phyloP scores from a whole-genome alignment of 768 basidiomycete genomes.

The Lactarius tabidus region DNA sequence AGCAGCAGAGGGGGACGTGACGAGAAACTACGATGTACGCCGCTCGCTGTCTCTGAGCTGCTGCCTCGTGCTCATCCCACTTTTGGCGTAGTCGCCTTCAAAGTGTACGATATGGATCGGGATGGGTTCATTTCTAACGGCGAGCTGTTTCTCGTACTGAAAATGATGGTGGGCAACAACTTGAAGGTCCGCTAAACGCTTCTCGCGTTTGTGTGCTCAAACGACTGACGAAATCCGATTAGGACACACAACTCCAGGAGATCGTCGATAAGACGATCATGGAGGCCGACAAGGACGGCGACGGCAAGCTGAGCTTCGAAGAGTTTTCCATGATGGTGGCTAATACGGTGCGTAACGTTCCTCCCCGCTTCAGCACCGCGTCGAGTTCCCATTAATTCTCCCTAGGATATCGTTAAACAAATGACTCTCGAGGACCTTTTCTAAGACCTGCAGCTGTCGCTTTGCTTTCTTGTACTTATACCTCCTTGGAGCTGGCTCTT shows the following conservation, averaged over 20 bases:
- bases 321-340: conserved; percentile 97
- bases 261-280: conserved; percentile 99
- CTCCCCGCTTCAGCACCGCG: conserved; percentile 6
- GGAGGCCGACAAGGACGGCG: conserved; percentile 98
- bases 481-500: conserved; percentile 16
- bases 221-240: neutral
- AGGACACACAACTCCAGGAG: conserved; percentile 98
- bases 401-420: conserved; percentile 95
- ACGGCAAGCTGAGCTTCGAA: conserved; percentile 95
- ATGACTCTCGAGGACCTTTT: conserved; percentile 96
- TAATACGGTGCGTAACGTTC: conserved; percentile 65
- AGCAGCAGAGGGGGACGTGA: conserved; percentile 95
- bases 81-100: conserved; percentile 86
- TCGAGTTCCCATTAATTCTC: neutral
- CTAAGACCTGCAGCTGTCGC: conserved; percentile 33
- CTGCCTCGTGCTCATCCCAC: neutral
- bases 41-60: neutral
- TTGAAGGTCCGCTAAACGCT: conserved; percentile 61
- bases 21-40: conserved; percentile 92
- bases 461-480: conserved; percentile 6
- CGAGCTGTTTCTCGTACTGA: conserved; percentile 95
- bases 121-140: conserved; percentile 98
- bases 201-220: neutral
- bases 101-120: conserved; percentile 98
- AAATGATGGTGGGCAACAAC: conserved; percentile 99